Percentiles rank a stretch among this genome's conserved stretches.
Conservation (phyloP, 75 land plant genomes). For the Azolla pinnata region DNA sequence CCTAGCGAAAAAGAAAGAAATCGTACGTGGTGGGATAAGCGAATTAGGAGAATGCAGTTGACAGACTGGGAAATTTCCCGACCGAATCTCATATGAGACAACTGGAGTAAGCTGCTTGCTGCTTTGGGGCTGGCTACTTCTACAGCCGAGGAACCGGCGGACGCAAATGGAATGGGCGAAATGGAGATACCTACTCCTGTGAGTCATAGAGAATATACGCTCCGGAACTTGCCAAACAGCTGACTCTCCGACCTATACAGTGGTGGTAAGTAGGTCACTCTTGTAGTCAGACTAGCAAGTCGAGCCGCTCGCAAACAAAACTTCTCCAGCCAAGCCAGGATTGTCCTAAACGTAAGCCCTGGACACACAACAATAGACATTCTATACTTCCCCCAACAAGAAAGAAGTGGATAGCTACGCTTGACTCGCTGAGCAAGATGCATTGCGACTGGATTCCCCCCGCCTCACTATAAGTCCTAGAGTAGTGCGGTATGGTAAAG, state of each 20-base stretch:
- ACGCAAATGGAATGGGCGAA: no score
- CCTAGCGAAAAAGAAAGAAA: not conserved
- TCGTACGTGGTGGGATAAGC: no score
- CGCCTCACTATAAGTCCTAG: not conserved
- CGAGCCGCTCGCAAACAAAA: not conserved
- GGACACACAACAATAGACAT: not conserved
- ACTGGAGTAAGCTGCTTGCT: no score
- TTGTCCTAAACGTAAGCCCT: no score
- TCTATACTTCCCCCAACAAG: not conserved
- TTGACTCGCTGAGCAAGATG: not conserved
- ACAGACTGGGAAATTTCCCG: no score
- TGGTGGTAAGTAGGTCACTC: not conserved
- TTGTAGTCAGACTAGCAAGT: not conserved
- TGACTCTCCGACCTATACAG: not conserved
- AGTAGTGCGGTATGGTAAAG: not conserved
- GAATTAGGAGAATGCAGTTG: no score
- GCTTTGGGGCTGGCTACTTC: no score
- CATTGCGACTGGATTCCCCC: not conserved
- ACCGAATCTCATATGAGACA: no score
- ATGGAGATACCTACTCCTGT: not conserved
- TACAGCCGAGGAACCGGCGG: no score
- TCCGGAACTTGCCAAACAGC: not conserved
- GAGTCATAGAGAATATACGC: not conserved
- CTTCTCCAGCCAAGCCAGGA: no score
- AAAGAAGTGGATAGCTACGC: not conserved